phyloP scores from a whole-genome alignment of 2,329 filamentous ascomycete species.

The Elsinoe perseae region DNA sequence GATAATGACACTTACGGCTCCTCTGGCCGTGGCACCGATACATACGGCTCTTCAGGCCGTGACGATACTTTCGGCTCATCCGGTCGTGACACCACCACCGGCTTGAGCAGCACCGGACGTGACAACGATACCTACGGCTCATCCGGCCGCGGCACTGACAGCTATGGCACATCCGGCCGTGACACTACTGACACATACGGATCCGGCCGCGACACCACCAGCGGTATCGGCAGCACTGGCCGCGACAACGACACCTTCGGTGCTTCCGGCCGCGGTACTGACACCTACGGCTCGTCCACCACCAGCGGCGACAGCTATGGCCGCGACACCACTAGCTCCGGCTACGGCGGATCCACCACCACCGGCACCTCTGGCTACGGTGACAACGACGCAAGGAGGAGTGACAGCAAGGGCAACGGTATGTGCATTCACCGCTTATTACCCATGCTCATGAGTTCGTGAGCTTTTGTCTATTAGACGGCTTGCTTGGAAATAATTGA shows the following conservation, averaged over 20 bases:
- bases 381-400: not conserved
- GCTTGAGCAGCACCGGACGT: not conserved
- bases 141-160: slow-evolving; percentile 11
- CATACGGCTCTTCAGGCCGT: slow-evolving; percentile 18
- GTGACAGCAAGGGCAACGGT: slow-evolving; percentile 2
- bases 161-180: slow-evolving; percentile 18
- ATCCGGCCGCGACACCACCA: not conserved
- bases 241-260: slow-evolving; percentile 9
- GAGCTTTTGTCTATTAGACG: slow-evolving; percentile 14
- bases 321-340: not conserved
- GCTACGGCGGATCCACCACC: not conserved
- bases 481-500: slow-evolving; percentile 1
- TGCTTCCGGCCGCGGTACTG: not conserved
- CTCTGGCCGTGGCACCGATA: slow-evolving; percentile 5
- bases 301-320: not conserved
- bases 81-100: not conserved
- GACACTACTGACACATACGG: not conserved
- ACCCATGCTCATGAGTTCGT: slow-evolving; percentile 5
- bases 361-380: not conserved
- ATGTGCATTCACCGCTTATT: not conserved
- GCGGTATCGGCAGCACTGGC: not conserved
- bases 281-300: slow-evolving; percentile 19
- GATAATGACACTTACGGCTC: slow-evolving; percentile 6
- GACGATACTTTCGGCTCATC: not conserved
- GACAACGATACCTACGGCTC: not conserved